phyloP scores from a whole-genome alignment of 1,284 basidiomycete species.

The Cerrena zonata region DNA sequence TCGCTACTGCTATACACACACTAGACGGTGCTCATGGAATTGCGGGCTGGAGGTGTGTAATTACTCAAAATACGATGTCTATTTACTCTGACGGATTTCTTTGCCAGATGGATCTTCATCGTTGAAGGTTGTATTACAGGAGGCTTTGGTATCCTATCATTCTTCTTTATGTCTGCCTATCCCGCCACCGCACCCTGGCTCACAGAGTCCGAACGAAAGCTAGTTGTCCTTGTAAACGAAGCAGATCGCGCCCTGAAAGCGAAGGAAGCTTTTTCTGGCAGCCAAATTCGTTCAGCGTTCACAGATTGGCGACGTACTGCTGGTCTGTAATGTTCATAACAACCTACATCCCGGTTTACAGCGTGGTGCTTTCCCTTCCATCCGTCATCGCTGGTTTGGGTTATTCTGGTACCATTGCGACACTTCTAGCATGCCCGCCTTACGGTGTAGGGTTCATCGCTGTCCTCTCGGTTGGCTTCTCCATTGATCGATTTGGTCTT shows the following conservation, averaged over 20 bases:
- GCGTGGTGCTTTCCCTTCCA: constrained; percentile 25
- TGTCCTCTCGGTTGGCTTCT: constrained; percentile 21
- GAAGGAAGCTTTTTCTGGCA: constrained; percentile 24
- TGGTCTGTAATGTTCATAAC: constrained; percentile 61
- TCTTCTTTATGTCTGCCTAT: constrained; percentile 37
- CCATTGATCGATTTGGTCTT: constrained; percentile 31
- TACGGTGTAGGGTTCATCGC: constrained; percentile 25
- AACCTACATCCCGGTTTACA: constrained; percentile 30
- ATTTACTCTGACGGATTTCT: not conserved
- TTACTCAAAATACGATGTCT: no score
- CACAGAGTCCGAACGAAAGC: constrained; percentile 26
- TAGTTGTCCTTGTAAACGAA: constrained; percentile 32
- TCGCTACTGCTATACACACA: constrained; percentile 32
- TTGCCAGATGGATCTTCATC: constrained; percentile 57
- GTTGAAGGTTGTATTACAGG: constrained; percentile 44
- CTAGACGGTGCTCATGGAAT: constrained; percentile 27
- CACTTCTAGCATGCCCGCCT: constrained; percentile 29
- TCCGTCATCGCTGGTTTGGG: constrained; percentile 34
- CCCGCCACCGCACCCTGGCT: constrained; percentile 34
- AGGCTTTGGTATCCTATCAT: constrained; percentile 34
- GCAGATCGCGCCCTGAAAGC: constrained; percentile 26
- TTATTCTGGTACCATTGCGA: constrained; percentile 25
- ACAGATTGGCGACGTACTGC: constrained; percentile 42
- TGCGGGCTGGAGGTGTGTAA: constrained; percentile 26
- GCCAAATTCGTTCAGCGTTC: constrained; percentile 27